Evolutionary conservation across 805 yeast species (phyloP).

Genomic region (Candida vaughaniae): DNA sequence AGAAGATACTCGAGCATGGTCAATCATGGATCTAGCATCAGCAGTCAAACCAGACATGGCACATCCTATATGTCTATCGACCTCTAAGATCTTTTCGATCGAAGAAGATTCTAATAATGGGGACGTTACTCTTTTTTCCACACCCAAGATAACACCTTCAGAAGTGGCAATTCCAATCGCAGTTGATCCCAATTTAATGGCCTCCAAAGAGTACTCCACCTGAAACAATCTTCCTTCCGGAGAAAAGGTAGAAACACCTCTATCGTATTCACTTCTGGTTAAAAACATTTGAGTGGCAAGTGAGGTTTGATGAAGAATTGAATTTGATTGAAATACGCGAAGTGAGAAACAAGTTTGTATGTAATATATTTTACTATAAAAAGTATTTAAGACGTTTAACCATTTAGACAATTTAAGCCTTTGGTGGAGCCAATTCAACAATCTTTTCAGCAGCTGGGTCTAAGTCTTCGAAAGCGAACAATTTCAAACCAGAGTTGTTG

Average conservation of each 20-base stretch:
- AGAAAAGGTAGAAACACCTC: slow-evolving; percentile 97
- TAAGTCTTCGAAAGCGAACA: slow-evolving; percentile 85
- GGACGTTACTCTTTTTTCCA: slow-evolving; percentile 95
- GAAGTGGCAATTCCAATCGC: slow-evolving; percentile 96
- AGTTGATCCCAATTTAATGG: slow-evolving; percentile 94
- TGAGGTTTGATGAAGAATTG: neutral
- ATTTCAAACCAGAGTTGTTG: slow-evolving; percentile 84
- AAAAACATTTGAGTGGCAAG: slow-evolving; percentile 71
- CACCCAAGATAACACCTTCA: slow-evolving; percentile 95
- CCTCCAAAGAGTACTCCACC: slow-evolving; percentile 96
- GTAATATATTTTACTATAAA: too few species aligned
- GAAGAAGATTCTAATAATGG: slow-evolving; percentile 86
- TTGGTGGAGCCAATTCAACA: slow-evolving; percentile 60
- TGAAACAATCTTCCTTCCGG: slow-evolving; percentile 99
- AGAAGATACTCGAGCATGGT: slow-evolving; percentile 90
- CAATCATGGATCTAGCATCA: slow-evolving; percentile 98
- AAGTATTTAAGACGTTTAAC: neutral
- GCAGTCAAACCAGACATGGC: slow-evolving; percentile 99
- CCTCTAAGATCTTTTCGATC: slow-evolving; percentile 93
- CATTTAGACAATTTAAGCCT: slow-evolving; percentile 3
- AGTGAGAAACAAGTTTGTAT: neutral
- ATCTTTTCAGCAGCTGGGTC: slow-evolving; percentile 98
- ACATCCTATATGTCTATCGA: slow-evolving; percentile 92
- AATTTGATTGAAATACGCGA: slow-evolving; percentile 3
- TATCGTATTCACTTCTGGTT: slow-evolving; percentile 98